A percentile compares a stretch with the other conserved stretches of the same genome.
These are phyloP conservation scores for Amylocystis lapponica DNA, from an alignment of 768 basidiomycete genomes.

Conservation along the genomic window DNA sequence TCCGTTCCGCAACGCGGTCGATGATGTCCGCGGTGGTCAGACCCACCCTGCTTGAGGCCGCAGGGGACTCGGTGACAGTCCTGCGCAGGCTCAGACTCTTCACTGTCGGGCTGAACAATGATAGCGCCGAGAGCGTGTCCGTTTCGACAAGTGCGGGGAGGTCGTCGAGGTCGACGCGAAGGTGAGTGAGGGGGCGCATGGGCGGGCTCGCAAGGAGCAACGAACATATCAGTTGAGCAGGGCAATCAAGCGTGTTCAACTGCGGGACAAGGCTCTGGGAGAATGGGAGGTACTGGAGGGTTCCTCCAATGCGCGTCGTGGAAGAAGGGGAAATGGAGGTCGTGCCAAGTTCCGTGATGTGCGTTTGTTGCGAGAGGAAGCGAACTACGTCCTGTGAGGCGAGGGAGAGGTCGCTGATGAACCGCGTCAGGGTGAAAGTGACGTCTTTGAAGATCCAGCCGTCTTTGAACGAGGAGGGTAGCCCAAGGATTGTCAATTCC, in stretches of 20 bases:
- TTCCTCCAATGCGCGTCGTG: not conserved
- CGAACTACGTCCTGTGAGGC: slow-evolving; percentile 3
- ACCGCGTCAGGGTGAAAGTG: slow-evolving; percentile 2
- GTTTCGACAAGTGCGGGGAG: slow-evolving; percentile 1
- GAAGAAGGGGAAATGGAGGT: not conserved
- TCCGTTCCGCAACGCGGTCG: not conserved
- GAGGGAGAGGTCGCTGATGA: slow-evolving; percentile 5
- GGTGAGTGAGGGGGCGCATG: slow-evolving; percentile 1
- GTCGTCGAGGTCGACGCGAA: slow-evolving; percentile 2
- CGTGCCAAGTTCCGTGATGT: slow-evolving; percentile 1
- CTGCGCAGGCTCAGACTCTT: slow-evolving; percentile 7
- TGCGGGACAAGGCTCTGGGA: not conserved
- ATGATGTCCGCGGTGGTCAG: not conserved
- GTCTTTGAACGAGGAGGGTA: slow-evolving; percentile 2
- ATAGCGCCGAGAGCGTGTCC: slow-evolving; percentile 1
- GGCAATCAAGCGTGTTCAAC: slow-evolving; percentile 5
- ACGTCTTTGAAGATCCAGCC: slow-evolving; percentile 6
- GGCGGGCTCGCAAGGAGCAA: slow-evolving; percentile 1
- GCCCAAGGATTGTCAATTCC: slow-evolving; percentile 6
- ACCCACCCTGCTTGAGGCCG: not conserved
- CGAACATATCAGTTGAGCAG: slow-evolving; percentile 4
- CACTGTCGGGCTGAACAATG: slow-evolving; percentile 1
- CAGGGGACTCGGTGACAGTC: not conserved
- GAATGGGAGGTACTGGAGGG: slow-evolving; percentile 1
- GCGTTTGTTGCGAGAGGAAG: slow-evolving; percentile 5